These are phyloP conservation scores for Phytophthora tentaculata DNA, from an alignment of 352 stramenopile species.

Conservation along the genomic window DNA sequence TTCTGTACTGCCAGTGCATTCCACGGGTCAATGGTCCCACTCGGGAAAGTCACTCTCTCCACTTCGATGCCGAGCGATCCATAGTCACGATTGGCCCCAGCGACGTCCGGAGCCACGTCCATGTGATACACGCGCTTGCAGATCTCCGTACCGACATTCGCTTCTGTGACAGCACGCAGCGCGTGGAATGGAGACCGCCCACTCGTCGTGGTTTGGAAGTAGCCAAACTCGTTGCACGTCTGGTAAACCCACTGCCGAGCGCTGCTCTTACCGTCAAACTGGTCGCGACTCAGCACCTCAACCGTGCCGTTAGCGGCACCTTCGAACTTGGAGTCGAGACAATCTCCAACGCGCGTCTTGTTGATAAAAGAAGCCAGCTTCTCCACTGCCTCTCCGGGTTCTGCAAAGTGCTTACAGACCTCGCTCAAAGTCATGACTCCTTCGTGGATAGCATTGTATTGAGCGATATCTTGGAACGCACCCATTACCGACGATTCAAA, in stretches of 20 bases:
- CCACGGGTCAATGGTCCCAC: conserved; percentile 87
- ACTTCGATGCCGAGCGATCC: conserved; percentile 78
- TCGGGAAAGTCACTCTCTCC: conserved; percentile 82
- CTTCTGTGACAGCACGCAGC: conserved; percentile 72
- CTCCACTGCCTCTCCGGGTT: conserved; percentile 41
- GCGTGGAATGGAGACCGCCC: conserved; percentile 65
- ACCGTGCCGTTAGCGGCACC: conserved; percentile 67
- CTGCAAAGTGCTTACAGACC: conserved; percentile 65
- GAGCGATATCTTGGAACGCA: conserved; percentile 78
- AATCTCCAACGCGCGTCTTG: conserved; percentile 58
- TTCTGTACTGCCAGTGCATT: conserved; percentile 83
- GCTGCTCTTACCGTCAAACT: conserved; percentile 75
- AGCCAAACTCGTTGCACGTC: conserved; percentile 92
- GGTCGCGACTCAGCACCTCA: conserved; percentile 60
- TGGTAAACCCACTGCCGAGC: conserved; percentile 88
- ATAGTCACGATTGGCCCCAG: conserved; percentile 78
- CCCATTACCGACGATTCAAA: conserved; percentile 81
- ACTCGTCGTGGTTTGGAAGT: conserved; percentile 82
- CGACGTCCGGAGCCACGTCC: conserved; percentile 59
- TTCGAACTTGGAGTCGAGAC: conserved; percentile 85
- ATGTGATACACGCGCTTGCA: conserved; percentile 87
- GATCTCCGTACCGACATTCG: conserved; percentile 75
- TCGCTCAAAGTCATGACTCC: conserved; percentile 60
- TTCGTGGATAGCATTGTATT: conserved; percentile 72
- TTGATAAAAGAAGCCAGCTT: conserved; percentile 67